Percentiles rank a stretch among this genome's conserved stretches.
These are phyloP conservation scores for Pyrenophora graminea DNA, from an alignment of 2,329 filamentous ascomycete species.

Conservation along the genomic window DNA sequence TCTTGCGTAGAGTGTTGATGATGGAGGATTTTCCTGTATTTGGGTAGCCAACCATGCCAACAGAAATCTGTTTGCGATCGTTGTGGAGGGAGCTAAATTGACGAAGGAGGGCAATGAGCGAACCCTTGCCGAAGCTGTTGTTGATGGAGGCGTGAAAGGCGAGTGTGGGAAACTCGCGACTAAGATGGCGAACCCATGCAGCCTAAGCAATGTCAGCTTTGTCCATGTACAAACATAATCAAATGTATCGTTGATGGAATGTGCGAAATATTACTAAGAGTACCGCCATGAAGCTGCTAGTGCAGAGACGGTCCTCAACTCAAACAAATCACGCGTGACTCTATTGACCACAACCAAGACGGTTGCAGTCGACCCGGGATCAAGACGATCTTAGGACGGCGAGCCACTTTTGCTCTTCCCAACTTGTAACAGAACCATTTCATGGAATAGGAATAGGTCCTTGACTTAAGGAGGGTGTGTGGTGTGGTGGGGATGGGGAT, in stretches of 20 bases:
- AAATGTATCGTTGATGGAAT: constrained; percentile 50
- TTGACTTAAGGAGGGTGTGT: constrained; percentile 87
- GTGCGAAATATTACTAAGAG: constrained; percentile 99
- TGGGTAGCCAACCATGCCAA: constrained; percentile 86
- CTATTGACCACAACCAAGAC: constrained; percentile 87
- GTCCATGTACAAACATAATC: constrained; percentile 21
- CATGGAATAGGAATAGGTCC: constrained; percentile 72
- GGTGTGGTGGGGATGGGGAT: constrained; percentile 47
- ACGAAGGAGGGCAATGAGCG: constrained; percentile 84
- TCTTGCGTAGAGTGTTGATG: constrained; percentile 93
- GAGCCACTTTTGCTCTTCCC: constrained; percentile 90
- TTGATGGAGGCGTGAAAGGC: constrained; percentile 94
- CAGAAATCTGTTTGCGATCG: constrained; percentile 90
- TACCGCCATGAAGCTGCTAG: constrained; percentile 68
- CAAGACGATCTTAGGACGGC: constrained; percentile 66
- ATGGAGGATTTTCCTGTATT: constrained; percentile 97
- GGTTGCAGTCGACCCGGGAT: constrained; percentile 72
- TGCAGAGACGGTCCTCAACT: constrained; percentile 88
- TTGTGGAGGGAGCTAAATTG: constrained; percentile 91
- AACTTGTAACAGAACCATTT: constrained; percentile 95
- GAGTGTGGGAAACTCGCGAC: constrained; percentile 88
- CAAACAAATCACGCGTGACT: constrained; percentile 83
- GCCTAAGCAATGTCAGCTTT: constrained; percentile 63
- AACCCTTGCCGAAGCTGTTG: constrained; percentile 96
- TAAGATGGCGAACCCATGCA: constrained; percentile 85